Evolutionary conservation across 495 filamentous ascomycete genomes (phyloP).

Genomic region (Penicillium soppii): DNA sequence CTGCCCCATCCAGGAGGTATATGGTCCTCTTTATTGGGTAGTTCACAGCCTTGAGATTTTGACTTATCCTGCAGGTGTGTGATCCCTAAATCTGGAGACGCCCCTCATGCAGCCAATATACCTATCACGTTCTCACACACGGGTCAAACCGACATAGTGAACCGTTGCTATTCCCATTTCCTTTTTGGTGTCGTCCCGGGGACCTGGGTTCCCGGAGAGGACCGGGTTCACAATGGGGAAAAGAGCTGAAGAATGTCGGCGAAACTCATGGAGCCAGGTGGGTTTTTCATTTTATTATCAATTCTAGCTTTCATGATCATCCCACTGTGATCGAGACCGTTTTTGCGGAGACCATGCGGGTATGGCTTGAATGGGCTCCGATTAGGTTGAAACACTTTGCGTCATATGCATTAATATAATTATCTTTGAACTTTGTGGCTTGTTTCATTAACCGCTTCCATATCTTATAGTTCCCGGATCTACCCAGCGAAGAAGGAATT

Average conservation of each 20-base stretch:
- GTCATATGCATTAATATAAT: not conserved
- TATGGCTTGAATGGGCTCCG: not conserved
- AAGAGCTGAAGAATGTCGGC: slow-evolving; percentile 12
- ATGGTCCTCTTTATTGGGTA: not conserved
- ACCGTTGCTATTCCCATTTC: not conserved
- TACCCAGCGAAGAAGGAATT: slow-evolving; percentile 15
- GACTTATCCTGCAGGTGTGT: not conserved
- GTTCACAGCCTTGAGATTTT: not conserved
- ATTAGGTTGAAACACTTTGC: not conserved
- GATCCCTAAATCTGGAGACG: not conserved
- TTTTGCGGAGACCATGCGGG: not conserved
- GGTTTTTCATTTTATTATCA: slow-evolving; percentile 5
- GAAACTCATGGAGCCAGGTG: slow-evolving; percentile 16
- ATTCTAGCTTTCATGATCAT: not conserved
- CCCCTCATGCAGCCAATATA: not conserved
- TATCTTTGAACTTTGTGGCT: not conserved
- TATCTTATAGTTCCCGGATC: slow-evolving; percentile 9
- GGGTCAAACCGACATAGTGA: not conserved
- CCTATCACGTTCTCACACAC: not conserved
- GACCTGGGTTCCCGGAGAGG: not conserved
- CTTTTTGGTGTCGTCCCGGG: not conserved
- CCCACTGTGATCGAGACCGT: not conserved
- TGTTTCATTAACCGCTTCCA: not conserved
- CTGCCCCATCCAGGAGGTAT: not conserved
- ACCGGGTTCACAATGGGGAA: not conserved